Evolutionary conservation across 352 stramenopile species (phyloP), one percentile per base, ranked within the genome.

Genomic region (Globisporangium nagaii): DNA sequence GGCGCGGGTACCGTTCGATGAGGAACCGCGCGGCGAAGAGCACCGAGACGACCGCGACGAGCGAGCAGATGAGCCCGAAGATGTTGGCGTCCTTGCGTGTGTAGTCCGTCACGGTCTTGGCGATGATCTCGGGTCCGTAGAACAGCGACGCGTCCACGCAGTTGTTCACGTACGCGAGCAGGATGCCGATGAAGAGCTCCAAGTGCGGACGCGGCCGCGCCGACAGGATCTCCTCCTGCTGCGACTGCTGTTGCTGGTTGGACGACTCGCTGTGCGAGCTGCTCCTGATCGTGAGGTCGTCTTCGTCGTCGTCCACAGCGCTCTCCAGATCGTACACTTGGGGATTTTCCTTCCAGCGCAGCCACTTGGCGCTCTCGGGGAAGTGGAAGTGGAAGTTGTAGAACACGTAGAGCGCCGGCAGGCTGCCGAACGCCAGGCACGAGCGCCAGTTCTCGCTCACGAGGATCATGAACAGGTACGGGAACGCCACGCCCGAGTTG

Each of bases 91-190:
- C 79, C 28, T 60, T 58, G 20, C 69, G 70, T 20, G 79, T 80
- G 54, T 71, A 94, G 39, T 73, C 65, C 15, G 44, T 49, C 11
- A 85, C 73, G 9, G 80, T 79, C 53, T 84, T 86, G 47, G 82
- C 75, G 44, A 94, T 81, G 59, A 94, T 93, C 64, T 84, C 68
- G 0, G 84, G 84, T 1, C 84, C 84, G 60, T 94, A 94, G 54
- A 94, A 94, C n/a, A 94, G 77, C 58, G 81, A 90, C 12, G 80
- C 78, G 56, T 93, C 82, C 22, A 95, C 79, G 49, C 79, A 95
- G 62, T 95, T 95, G 66, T 95, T 93, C 31, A 90, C 83, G 60
- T 90, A 93, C 2, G 84, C 84, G 12, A 93, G 66, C 45, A 93
- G 40, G 15, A 95, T 78, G 19, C 84, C 84, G 20, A 92, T 83